Evolutionary conservation across 2,329 filamentous ascomycete genomes (phyloP).

Genomic region (Fusarium sp.): DNA sequence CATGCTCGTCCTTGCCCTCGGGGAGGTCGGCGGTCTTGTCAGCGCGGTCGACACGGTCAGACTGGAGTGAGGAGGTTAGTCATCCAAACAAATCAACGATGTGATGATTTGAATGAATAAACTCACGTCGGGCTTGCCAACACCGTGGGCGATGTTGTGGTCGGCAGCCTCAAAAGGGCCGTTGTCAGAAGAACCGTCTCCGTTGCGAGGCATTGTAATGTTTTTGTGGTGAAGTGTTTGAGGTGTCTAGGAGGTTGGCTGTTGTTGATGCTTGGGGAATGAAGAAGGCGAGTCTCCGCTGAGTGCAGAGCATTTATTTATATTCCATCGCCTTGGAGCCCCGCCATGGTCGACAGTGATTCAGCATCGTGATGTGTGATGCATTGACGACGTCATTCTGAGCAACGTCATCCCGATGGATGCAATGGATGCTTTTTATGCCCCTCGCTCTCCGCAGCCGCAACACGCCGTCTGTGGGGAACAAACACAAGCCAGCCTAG

Average conservation of each 20-base stretch:
- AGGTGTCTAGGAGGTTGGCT: not conserved
- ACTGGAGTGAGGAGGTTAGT: constrained; percentile 26
- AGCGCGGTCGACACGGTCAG: constrained; percentile 54
- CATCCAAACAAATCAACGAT: not conserved
- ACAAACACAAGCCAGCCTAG: not conserved
- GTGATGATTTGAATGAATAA: not conserved
- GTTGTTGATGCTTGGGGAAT: constrained; percentile 1
- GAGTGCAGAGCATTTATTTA: constrained; percentile 21
- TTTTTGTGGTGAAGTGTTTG: constrained; percentile 28
- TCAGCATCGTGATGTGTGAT: constrained; percentile 34
- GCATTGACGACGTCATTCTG: constrained; percentile 33
- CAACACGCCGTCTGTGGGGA: constrained; percentile 21
- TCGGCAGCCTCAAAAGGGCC: constrained; percentile 52
- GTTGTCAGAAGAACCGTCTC: constrained; percentile 60
- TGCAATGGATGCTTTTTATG: not conserved
- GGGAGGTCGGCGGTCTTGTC: constrained; percentile 61
- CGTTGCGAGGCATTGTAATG: constrained; percentile 59
- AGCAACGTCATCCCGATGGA: constrained; percentile 30
- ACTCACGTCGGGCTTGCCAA: constrained; percentile 51
- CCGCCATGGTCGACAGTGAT: not conserved
- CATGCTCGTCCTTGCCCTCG: constrained; percentile 54
- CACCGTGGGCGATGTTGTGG: constrained; percentile 57
- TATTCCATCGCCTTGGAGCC: not conserved
- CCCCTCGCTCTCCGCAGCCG: constrained; percentile 7
- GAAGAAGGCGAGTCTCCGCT: not conserved